These are phyloP conservation scores for Fusarium caatingaense DNA, from an alignment of 2,329 filamentous ascomycete species.

Conservation along the genomic window DNA sequence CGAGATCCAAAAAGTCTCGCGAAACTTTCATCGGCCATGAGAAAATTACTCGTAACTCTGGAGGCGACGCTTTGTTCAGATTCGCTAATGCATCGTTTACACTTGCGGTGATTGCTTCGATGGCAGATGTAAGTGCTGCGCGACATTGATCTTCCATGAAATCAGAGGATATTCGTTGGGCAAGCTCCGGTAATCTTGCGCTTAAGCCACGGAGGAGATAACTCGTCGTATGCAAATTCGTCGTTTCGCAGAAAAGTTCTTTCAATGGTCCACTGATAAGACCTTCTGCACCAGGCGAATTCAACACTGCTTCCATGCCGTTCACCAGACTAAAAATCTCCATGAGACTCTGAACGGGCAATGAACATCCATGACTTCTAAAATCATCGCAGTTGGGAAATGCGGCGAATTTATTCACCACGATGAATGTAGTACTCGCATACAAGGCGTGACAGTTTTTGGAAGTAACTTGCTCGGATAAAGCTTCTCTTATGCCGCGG, in stretches of 20 bases:
- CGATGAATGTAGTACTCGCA: conserved; percentile 13
- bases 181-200: conserved; percentile 13
- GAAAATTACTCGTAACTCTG: conserved; percentile 24
- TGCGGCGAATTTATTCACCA: conserved; percentile 33
- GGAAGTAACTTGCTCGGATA: background rate
- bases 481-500: conserved; percentile 20
- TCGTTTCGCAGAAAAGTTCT: conserved; percentile 2
- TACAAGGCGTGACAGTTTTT: conserved; percentile 34
- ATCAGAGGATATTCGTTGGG: conserved; percentile 6
- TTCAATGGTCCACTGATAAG: conserved; percentile 2
- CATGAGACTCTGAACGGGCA: conserved; percentile 16
- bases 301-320: conserved; percentile 20
- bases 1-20: conserved; percentile 25
- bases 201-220: background rate
- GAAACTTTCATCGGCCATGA: conserved; percentile 29
- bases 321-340: conserved; percentile 35
- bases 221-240: fast-evolving
- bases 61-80: conserved; percentile 1
- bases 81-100: background rate
- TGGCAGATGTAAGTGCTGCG: background rate
- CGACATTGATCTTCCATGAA: conserved; percentile 3
- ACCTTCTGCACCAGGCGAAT: conserved; percentile 8
- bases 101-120: background rate
- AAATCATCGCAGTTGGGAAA: conserved; percentile 32
- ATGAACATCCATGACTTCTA: background rate